Evolutionary conservation across 2,329 filamentous ascomycete species (phyloP), one percentile per base, ranked within the genome.

Genomic region (Colletotrichum caudatum): DNA sequence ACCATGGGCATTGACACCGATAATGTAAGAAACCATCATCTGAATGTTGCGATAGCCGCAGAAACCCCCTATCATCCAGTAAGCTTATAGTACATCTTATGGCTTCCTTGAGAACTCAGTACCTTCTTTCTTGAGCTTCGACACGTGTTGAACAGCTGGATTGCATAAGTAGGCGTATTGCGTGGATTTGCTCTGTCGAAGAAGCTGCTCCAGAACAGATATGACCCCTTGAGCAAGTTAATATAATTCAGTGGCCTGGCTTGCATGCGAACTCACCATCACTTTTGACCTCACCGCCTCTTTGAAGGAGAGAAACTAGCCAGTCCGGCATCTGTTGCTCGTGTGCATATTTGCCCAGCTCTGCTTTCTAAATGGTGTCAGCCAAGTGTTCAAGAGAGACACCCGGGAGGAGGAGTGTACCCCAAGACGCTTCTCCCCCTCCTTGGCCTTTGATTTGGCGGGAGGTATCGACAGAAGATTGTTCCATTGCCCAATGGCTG

Each of bases 31-130:
- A 18, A 92, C 84, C 75, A 98, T 81, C 91, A 97, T 97, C 79
- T 98, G 96, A 41, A 97, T 97, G 78, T 97, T 98, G 51, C 95
- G 89, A 79, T 98, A 98, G 4, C 95, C 95, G 78, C 95, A 98
- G 79, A 98, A 98, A 7, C 94, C 93, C 29, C 94, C 94, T 89
- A 29, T 3, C 23, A 23, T 2, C 58, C 12, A n/a, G 23, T 72
- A 26, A 72, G 51, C 56, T 53, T 6, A 23, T 16, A 12, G 8
- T 33, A 9, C 23, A 5, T 20, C 33, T 12, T 18, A 33, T 58
- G 26, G 59, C 23, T 64, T 33, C 2, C 2, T 5, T 16, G 33
- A 9, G 3, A n/a, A 12, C 39, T 16, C 57, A 75, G 41, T 79
- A 87, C 90, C 90, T 82, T 97, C 95, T 72, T 85, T 87, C n/a